Percentiles rank a stretch among this genome's conserved stretches.
Evolutionary conservation across 331 rosid genomes (phyloP).

Genomic region (Acacia concinna): DNA sequence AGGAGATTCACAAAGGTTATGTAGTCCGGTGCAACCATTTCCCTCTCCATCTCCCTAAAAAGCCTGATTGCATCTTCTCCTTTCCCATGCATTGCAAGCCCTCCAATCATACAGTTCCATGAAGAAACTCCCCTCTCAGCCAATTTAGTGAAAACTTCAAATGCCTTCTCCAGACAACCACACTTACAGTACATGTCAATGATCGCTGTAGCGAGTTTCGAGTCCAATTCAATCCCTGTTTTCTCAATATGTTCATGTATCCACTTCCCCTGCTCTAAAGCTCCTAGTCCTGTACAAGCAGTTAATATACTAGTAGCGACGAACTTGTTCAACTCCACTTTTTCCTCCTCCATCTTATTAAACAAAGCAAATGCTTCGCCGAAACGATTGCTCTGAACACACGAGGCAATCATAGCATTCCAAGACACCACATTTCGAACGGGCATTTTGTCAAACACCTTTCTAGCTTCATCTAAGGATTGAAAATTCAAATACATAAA

Average conservation of each 20-base stretch:
- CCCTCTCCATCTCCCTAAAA: slow-evolving; percentile 53
- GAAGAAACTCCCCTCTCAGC: slow-evolving; percentile 45
- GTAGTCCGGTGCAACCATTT: slow-evolving; percentile 47
- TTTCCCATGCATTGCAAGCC: slow-evolving; percentile 70
- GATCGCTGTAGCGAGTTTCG: slow-evolving; percentile 55
- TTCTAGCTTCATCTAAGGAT: slow-evolving; percentile 48
- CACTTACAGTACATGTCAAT: slow-evolving; percentile 75
- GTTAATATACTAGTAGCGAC: slow-evolving; percentile 65
- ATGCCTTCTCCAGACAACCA: slow-evolving; percentile 62
- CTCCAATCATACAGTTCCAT: slow-evolving; percentile 78
- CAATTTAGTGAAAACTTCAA: slow-evolving; percentile 43
- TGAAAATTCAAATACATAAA: slow-evolving; percentile 48
- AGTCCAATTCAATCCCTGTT: slow-evolving; percentile 55
- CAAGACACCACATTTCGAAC: slow-evolving; percentile 53
- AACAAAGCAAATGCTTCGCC: slow-evolving; percentile 61
- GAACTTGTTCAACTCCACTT: slow-evolving; percentile 51
- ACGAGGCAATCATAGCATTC: slow-evolving; percentile 68
- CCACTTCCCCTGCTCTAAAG: slow-evolving; percentile 70
- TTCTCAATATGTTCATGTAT: slow-evolving; percentile 50
- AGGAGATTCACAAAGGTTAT: slow-evolving; percentile 65
- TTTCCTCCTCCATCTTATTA: slow-evolving; percentile 44
- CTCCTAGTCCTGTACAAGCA: slow-evolving; percentile 71
- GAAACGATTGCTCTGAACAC: slow-evolving; percentile 49
- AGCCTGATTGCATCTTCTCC: slow-evolving; percentile 55
- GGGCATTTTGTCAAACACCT: slow-evolving; percentile 50